A percentile compares a stretch with the other conserved stretches of the same genome.
These are phyloP conservation scores for Cadophora malorum DNA, from an alignment of 2,329 filamentous ascomycete genomes.

Conservation along the genomic window DNA sequence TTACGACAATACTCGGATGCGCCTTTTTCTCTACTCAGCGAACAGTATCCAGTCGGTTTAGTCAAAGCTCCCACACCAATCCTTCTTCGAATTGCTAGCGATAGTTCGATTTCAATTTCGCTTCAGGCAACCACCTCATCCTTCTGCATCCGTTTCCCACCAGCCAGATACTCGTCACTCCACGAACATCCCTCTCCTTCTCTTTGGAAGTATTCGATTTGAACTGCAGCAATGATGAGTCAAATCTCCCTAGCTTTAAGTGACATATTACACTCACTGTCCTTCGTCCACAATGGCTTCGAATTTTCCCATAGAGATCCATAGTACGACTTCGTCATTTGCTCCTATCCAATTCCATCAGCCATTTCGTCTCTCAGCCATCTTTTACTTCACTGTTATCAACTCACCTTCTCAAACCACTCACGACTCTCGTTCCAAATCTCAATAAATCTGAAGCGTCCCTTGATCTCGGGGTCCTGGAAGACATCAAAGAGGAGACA, in stretches of 20 bases:
- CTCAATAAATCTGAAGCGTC: not conserved
- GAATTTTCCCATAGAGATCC: not conserved
- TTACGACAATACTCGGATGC: too few relatives aligned
- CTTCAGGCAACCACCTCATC: slow-evolving; percentile 12
- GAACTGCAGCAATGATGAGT: slow-evolving; percentile 1
- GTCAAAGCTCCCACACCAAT: too few relatives aligned
- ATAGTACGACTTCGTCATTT: not conserved
- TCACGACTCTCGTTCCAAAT: not conserved
- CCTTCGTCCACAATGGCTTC: not conserved
- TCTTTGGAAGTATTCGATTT: slow-evolving; percentile 24
- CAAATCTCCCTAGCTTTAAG: not conserved
- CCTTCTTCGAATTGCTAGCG: too few relatives aligned
- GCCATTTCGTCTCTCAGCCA: not conserved
- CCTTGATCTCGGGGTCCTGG: not conserved
- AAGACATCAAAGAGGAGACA: not conserved
- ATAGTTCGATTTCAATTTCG: not conserved
- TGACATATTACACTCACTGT: not conserved
- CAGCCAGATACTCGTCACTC: slow-evolving; percentile 20
- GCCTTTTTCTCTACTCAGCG: too few relatives aligned
- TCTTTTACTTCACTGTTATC: not conserved
- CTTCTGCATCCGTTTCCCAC: slow-evolving; percentile 23
- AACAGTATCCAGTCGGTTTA: too few relatives aligned
- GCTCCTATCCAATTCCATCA: not conserved
- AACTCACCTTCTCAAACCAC: not conserved
- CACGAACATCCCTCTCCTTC: slow-evolving; percentile 22